Base-by-base conservation (phyloP, 495 filamentous ascomycete species). In the Friedmanniomyces endolithicus region DNA sequence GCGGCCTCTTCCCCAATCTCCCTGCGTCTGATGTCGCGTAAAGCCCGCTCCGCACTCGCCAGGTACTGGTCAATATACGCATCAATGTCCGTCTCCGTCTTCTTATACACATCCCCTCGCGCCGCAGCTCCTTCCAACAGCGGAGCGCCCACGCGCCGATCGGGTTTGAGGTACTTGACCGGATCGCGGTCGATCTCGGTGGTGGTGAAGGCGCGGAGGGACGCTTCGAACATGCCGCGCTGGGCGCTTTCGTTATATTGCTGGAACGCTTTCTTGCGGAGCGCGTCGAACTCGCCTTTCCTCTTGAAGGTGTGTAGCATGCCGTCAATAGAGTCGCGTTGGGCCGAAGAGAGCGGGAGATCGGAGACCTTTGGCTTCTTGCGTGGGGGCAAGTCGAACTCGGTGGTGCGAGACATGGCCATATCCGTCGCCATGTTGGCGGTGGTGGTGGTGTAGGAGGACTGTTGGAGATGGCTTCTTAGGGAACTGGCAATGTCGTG, bases 101-200 rank as follows among this genome's bases (percentile, higher is more conserved):
- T 78, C 55, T 86, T 82, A 69, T 94, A 95, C 40, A 92, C 79
- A 50, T 84, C 83, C 50, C 79, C 83, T 43, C 89, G 81, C 59
- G 94, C 87, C 27, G 88, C 82, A 0, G 86, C 87, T 43, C 89
- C 89, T 66, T 94, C 87, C 46, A 95, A 84, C 19, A 95, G 74
- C 4, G 85, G 79, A 20, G 85, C 86, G 33, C 88, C 86, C 70
- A 90, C 88, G 20, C 81, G 74, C 7, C 86, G 80, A 55, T 90
- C 86, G 11, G 87, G 76, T 6, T 86, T 84, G 0, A 95, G 78
- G 27, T 90, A 75, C 43, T 72, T 71, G 31, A 64, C 23, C 0
- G 87, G 80, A 62, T 94, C 84, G 57, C 83, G 81, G 58, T 94
- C 88, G 60, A 94, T 81, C 67, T 95, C 87, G 31, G 47, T 58